These are phyloP conservation scores for Myxozyma kluyveri DNA, from an alignment of 805 yeast species.

Conservation along the genomic window DNA sequence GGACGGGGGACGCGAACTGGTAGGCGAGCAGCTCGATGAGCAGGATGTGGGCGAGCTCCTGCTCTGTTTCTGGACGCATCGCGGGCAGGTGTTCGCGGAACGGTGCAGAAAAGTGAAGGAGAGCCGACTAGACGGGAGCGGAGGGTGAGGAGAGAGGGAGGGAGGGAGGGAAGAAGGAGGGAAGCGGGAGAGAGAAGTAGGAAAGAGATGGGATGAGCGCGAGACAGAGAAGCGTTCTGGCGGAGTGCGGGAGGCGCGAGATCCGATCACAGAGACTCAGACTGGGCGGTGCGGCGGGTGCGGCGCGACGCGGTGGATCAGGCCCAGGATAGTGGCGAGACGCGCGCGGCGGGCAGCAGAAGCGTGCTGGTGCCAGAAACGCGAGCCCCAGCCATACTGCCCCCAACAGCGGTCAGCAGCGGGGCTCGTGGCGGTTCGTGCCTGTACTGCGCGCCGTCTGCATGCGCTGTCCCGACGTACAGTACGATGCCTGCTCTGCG, in stretches of 20 bases:
- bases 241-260: background rate
- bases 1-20: conserved; percentile 98
- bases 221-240: background rate
- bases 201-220: conserved; percentile 4
- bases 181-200: background rate
- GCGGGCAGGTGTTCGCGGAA: conserved; percentile 2
- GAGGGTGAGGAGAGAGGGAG: conserved; percentile 5
- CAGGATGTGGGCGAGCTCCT: conserved; percentile 91
- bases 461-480: no score
- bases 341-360: no score
- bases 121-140: conserved; percentile 1
- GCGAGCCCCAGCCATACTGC: no score
- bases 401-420: background rate
- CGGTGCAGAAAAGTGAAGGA: background rate
- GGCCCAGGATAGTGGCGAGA: no score
- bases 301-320: no score
- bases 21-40: conserved; percentile 95
- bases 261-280: background rate
- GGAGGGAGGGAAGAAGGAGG: conserved; percentile 1
- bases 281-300: no score
- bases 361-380: no score
- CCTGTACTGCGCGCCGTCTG: no score
- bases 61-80: conserved; percentile 94
- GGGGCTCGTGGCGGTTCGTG: background rate
- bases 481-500: no score